These are phyloP conservation scores for Pezicula carpinea DNA, from an alignment of 2,329 filamentous ascomycete genomes.

Conservation along the genomic window DNA sequence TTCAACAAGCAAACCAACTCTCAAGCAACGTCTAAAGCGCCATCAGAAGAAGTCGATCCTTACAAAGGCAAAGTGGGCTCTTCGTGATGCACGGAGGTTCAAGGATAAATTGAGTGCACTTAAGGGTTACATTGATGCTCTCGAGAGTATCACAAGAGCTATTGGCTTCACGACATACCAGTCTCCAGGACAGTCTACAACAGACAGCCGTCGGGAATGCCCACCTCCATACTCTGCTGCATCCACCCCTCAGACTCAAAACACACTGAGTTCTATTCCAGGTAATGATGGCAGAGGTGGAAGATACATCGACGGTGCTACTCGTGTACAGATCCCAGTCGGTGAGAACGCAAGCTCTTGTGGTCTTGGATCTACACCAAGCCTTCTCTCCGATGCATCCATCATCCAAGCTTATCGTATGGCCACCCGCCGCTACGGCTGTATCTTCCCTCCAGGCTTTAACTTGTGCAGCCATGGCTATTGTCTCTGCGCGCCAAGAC, in stretches of 20 bases:
- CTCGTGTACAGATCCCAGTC: no score
- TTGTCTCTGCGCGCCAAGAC: not conserved
- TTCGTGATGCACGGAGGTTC: slow-evolving; percentile 18
- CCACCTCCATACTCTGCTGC: not conserved
- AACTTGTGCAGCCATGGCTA: not conserved
- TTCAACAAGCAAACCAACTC: not conserved
- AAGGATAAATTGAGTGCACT: slow-evolving; percentile 16
- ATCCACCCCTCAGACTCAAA: not conserved
- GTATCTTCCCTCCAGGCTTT: not conserved
- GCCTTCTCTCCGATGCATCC: not conserved
- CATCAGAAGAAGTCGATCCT: slow-evolving; percentile 19
- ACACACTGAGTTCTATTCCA: no score
- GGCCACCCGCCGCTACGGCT: not conserved
- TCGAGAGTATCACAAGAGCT: slow-evolving; percentile 16
- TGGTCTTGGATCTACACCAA: not conserved
- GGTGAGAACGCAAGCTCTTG: no score
- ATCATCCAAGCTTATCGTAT: not conserved
- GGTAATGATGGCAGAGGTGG: no score
- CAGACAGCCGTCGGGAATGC: not conserved
- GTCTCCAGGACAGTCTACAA: not conserved
- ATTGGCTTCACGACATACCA: slow-evolving; percentile 4
- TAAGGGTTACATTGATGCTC: slow-evolving; percentile 17
- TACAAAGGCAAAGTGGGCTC: slow-evolving; percentile 17
- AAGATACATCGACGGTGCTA: no score
- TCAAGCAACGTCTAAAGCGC: slow-evolving; percentile 13